Conservation (phyloP, 192 early-diverging fungal genomes). For the Coemansia sp. region DNA sequence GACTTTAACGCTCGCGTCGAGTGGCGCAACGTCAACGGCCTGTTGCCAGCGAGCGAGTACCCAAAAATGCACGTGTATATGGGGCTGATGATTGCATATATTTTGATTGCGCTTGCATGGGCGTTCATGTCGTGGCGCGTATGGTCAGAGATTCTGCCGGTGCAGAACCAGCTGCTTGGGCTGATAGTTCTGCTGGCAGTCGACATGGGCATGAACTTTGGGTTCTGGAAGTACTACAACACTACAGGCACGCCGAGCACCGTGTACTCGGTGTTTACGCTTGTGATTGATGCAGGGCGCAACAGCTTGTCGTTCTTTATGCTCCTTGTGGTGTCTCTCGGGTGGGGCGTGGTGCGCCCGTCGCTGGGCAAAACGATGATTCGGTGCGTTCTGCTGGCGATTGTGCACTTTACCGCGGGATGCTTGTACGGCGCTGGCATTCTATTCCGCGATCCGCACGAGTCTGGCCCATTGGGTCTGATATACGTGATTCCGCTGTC, state of each 20-base stretch:
- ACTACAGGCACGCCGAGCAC: slow-evolving; percentile 59
- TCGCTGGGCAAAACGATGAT: slow-evolving; percentile 89
- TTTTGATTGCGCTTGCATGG: slow-evolving; percentile 76
- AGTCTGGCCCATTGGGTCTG: slow-evolving; percentile 63
- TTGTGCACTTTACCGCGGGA: slow-evolving; percentile 83
- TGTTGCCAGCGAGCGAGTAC: slow-evolving; percentile 81
- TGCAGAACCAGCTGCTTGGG: slow-evolving; percentile 88
- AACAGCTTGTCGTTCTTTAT: slow-evolving; percentile 96
- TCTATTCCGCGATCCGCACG: slow-evolving; percentile 69
- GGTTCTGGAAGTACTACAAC: slow-evolving; percentile 72
- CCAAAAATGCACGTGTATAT: slow-evolving; percentile 90
- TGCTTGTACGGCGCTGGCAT: slow-evolving; percentile 83
- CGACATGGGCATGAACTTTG: slow-evolving; percentile 94
- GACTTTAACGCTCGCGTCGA: slow-evolving; percentile 62
- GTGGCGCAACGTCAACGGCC: slow-evolving; percentile 80
- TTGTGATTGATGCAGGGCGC: slow-evolving; percentile 82
- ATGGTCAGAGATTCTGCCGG: slow-evolving; percentile 86
- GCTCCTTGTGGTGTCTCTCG: slow-evolving; percentile 91
- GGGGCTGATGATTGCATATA: slow-evolving; percentile 69
- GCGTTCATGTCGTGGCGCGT: slow-evolving; percentile 70
- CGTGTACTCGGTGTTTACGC: slow-evolving; percentile 70
- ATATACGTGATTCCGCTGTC: slow-evolving; percentile 86
- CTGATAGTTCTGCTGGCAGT: slow-evolving; percentile 83
- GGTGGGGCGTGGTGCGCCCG: slow-evolving; percentile 94
- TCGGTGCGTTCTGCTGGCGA: slow-evolving; percentile 72